Conservation (phyloP, 208 protist genomes). For the Entamoeba invadens region DNA sequence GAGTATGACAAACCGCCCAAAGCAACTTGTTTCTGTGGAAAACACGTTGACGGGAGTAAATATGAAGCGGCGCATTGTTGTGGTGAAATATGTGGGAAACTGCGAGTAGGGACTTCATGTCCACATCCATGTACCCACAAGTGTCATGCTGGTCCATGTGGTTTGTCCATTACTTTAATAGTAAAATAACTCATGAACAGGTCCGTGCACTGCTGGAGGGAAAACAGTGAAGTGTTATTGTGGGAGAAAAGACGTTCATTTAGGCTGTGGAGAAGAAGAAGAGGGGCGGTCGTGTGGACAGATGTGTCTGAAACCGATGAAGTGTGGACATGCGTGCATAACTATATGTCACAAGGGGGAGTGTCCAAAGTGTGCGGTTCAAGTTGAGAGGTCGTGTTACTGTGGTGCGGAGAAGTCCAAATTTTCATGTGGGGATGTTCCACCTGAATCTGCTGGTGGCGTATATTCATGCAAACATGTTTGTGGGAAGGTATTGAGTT, state of each 20-base stretch:
- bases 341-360: background rate
- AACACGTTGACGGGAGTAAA: background rate
- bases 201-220: background rate
- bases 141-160: background rate
- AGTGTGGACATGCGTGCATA: background rate
- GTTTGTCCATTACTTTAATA: no score
- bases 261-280: background rate
- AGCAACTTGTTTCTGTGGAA: background rate
- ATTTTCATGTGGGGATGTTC: background rate
- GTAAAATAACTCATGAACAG: no score
- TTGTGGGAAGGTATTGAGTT: background rate
- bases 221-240: background rate
- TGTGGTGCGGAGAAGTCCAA: background rate
- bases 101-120: background rate
- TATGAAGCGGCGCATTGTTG: background rate
- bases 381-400: background rate
- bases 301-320: background rate
- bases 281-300: background rate
- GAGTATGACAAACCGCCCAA: background rate
- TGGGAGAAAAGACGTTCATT: background rate
- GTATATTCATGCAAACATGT: background rate
- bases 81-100: background rate
- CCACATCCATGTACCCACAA: background rate
- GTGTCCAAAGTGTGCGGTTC: background rate
- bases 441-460: background rate